These are phyloP conservation scores for Aspergillus sparsus DNA, from an alignment of 495 filamentous ascomycete genomes.

Conservation along the genomic window DNA sequence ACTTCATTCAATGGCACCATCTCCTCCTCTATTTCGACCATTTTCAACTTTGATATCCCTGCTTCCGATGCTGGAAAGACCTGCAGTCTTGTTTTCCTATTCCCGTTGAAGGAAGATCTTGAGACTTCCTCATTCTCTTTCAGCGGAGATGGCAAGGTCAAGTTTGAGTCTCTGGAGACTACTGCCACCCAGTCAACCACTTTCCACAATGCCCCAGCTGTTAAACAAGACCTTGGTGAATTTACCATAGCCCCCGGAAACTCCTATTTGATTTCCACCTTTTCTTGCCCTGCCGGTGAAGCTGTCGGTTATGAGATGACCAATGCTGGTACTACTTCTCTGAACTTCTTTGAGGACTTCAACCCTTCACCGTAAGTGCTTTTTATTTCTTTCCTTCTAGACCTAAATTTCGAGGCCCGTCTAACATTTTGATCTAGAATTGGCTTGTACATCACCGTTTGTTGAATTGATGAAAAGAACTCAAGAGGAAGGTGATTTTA, in stretches of 20 bases:
- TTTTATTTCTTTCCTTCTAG: neutral
- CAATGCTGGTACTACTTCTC: slow-evolving; percentile 49
- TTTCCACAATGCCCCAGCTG: slow-evolving; percentile 50
- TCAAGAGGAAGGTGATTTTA: neutral
- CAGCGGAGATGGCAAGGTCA: slow-evolving; percentile 57
- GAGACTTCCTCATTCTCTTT: slow-evolving; percentile 58
- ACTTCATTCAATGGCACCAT: slow-evolving; percentile 58
- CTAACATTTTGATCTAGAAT: slow-evolving; percentile 42
- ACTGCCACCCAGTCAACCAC: slow-evolving; percentile 47
- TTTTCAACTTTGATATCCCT: slow-evolving; percentile 73
- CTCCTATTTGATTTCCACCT: slow-evolving; percentile 56
- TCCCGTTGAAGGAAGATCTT: slow-evolving; percentile 55
- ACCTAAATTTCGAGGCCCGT: neutral
- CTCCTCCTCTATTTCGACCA: slow-evolving; percentile 53
- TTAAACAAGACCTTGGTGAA: slow-evolving; percentile 46
- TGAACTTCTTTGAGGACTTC: slow-evolving; percentile 67
- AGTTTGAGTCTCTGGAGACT: slow-evolving; percentile 49
- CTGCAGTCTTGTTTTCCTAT: slow-evolving; percentile 67
- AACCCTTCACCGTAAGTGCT: slow-evolving; percentile 54
- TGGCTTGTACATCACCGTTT: slow-evolving; percentile 63
- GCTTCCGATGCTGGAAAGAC: slow-evolving; percentile 52
- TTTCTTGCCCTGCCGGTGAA: slow-evolving; percentile 57
- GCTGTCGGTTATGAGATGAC: slow-evolving; percentile 54
- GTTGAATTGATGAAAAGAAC: slow-evolving; percentile 38
- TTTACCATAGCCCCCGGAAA: slow-evolving; percentile 56